Evolutionary conservation across 1,284 basidiomycete genomes (phyloP), one percentile per base, ranked within the genome.

Genomic region (Macrocystidia cucumis): DNA sequence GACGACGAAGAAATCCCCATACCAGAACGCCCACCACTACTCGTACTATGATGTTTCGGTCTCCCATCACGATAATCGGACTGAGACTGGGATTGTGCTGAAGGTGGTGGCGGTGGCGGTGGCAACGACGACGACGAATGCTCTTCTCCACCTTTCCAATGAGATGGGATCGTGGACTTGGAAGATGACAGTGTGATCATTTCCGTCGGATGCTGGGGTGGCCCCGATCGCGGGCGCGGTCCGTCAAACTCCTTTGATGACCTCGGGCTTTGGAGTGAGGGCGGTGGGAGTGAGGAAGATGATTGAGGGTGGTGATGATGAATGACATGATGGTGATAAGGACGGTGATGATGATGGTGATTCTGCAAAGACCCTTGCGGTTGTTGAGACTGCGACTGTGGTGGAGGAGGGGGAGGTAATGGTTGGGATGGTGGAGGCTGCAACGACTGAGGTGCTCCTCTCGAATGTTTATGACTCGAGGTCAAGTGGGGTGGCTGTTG

Each of bases 121-220:
- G 41, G 41, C 5, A 14, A 18, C 14, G 53, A 39, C 14, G 43
- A 37, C 4, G 41, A 40, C 5, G 11, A 18, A 17, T 42, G 44
- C 4, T 55, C 49, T 5, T 60, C 60, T n/a, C n/a, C n/a, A 20
- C 39, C 44, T 34, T 58, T 58, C 54, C 54, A 56, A 24, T 51
- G 52, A 9, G 47, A 21, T 18, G 43, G 34, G n/a, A n/a, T n/a
- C 4, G 46, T 32, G 3, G 49, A 33, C 38, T 59, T 63, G 11
- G 59, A 51, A 2, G 64, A 61, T 2, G 64, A 55, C 2, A 72
- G 53, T 27, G 65, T 72, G 30, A 74, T 70, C 29, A 71, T 49
- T 38, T 75, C 73, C 1, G 67, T 65, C 3, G 65, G 56, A 39
- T 64, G 64, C 4, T 53, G 50, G 36, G 45, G 42, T 19, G 49